A percentile compares a stretch with the other conserved stretches of the same genome.
Conservation (phyloP, 176 grass and related monocot species). For the Elymus sibiricus region DNA sequence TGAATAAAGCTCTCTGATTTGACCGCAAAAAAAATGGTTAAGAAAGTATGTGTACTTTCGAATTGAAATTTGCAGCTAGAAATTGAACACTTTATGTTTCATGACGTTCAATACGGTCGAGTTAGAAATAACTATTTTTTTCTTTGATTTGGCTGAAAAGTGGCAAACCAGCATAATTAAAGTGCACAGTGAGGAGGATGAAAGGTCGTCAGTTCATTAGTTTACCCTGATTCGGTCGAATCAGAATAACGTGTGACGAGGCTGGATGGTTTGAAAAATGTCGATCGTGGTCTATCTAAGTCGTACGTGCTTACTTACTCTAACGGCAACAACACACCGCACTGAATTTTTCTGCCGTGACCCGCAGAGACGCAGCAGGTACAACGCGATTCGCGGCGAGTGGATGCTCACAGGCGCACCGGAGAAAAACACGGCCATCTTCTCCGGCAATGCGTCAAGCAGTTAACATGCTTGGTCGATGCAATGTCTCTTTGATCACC, state of each 20-base stretch:
- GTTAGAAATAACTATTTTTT: no score
- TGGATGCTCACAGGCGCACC: not conserved
- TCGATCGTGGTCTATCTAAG: not conserved
- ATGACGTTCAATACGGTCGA: no score
- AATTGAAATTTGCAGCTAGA: no score
- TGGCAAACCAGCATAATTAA: not conserved
- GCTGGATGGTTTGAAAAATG: not conserved
- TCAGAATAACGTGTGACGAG: not conserved
- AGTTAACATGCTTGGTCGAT: conserved; percentile 34
- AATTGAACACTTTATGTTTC: no score
- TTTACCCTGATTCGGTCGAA: not conserved
- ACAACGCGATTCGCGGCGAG: conserved; percentile 27
- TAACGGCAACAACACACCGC: not conserved
- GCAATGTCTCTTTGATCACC: not conserved
- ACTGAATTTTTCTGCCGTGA: not conserved
- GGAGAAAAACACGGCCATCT: not conserved
- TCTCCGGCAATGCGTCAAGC: conserved; percentile 23
- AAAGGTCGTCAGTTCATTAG: not conserved
- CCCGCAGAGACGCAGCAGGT: not conserved
- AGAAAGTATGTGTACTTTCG: no score
- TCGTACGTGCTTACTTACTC: not conserved
- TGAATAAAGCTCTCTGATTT: no score
- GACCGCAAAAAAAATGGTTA: no score
- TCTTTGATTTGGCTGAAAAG: not conserved
- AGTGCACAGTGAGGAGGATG: not conserved